A percentile compares a stretch with the other conserved stretches of the same genome.
phyloP scores from a whole-genome alignment of 768 basidiomycete species.

The Coprinellus aureogranulatus region DNA sequence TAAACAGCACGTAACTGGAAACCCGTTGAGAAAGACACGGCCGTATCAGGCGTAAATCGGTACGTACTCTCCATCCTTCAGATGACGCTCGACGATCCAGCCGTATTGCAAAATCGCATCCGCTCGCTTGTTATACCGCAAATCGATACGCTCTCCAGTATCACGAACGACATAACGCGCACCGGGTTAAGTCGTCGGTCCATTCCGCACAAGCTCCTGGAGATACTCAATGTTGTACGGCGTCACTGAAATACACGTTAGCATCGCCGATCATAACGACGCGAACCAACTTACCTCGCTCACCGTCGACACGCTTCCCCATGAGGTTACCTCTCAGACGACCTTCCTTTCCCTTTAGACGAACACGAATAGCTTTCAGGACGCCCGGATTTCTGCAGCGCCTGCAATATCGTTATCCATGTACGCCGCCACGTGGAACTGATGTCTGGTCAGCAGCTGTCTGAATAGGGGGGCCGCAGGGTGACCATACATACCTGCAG shows the following conservation, averaged over 20 bases:
- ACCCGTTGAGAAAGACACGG: slow-evolving; percentile 1
- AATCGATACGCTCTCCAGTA: slow-evolving; percentile 94
- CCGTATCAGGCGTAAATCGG: neutral
- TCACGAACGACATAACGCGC: slow-evolving; percentile 96
- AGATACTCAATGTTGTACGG: slow-evolving; percentile 95
- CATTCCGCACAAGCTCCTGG: slow-evolving; percentile 92
- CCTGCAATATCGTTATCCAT: slow-evolving; percentile 99
- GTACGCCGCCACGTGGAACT: slow-evolving; percentile 99
- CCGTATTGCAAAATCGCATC: slow-evolving; percentile 96
- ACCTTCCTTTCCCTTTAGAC: slow-evolving; percentile 98
- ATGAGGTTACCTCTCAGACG: slow-evolving; percentile 96
- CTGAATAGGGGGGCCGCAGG: no score
- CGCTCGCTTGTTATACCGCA: slow-evolving; percentile 93
- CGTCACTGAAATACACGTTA: slow-evolving; percentile 59
- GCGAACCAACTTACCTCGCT: slow-evolving; percentile 64
- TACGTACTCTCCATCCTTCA: slow-evolving; percentile 97
- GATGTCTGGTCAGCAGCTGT: slow-evolving; percentile 3
- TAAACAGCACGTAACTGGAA: slow-evolving; percentile 84
- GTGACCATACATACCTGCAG: slow-evolving; percentile 78
- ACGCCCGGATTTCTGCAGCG: slow-evolving; percentile 93
- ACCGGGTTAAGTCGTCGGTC: slow-evolving; percentile 92
- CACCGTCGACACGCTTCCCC: slow-evolving; percentile 99
- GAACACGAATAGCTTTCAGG: slow-evolving; percentile 96
- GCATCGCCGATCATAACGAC: neutral
- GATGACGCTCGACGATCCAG: slow-evolving; percentile 96